These are phyloP conservation scores for Penstemon davidsonii DNA, from an alignment of 257 asterid genomes.

Conservation along the genomic window DNA sequence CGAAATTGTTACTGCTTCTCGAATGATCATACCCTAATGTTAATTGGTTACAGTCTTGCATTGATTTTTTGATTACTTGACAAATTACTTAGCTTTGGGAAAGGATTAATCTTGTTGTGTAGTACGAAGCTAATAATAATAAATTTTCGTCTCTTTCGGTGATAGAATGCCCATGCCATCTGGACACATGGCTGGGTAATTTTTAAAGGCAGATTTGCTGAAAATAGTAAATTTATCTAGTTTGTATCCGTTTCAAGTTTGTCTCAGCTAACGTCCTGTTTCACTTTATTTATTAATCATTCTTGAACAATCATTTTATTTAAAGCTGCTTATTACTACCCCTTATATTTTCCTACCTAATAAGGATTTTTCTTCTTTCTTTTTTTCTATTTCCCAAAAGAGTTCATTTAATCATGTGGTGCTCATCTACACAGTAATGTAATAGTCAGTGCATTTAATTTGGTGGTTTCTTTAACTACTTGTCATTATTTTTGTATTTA, in stretches of 20 bases:
- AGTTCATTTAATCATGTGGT: background rate
- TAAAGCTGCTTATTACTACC: background rate
- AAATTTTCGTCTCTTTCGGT: background rate
- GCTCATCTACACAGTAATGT: background rate
- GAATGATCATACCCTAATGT: background rate
- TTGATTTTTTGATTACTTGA: background rate
- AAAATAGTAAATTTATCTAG: background rate
- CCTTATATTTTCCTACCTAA: background rate
- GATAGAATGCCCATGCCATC: background rate
- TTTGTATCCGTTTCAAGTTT: background rate
- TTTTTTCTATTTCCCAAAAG: no score
- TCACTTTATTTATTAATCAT: background rate
- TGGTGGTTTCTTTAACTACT: constrained; percentile 11
- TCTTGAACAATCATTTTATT: background rate
- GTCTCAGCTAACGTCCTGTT: background rate
- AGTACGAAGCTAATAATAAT: background rate
- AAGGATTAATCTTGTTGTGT: background rate
- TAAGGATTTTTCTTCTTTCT: background rate
- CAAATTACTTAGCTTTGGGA: constrained; percentile 5
- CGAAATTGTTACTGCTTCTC: background rate
- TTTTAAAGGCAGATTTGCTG: background rate
- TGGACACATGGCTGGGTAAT: background rate
- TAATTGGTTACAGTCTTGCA: background rate
- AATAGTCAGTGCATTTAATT: background rate
- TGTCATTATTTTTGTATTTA: constrained; percentile 15